Base-by-base conservation (phyloP, 208 protist species). In the Novymonas esmeraldas region DNA sequence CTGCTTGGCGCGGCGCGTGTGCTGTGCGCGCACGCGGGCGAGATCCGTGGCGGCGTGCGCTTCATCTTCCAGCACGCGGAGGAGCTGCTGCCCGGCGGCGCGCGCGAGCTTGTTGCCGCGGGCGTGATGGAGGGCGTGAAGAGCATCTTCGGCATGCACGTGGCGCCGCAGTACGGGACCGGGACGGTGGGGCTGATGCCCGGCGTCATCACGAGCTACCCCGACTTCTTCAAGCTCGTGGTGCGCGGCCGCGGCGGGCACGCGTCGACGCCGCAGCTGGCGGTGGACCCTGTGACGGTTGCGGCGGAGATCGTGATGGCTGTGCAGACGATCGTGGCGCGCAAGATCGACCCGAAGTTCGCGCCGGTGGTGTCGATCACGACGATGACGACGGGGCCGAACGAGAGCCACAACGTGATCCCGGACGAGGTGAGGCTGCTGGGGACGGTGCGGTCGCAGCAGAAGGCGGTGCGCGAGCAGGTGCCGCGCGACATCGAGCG, bases 1-100 rank as follows among this genome's bases (percentile, higher is more conserved):
- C 86, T 87, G 52, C 79, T 89, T 11, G 78, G 86, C 28, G 86
- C 82, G 2, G 81, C 73, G 3, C 89, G 89, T 68, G 85, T 87
- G 54, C 66, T 89, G 16, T 92, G 86, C 73, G 70, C 66, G 22
- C 68, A 79, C 57, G 41, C 52, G 55, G 49, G 75, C 6, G 69
- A 72, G 20, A 82, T 92, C 70, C 69, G 78, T 45, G 82, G 82
- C 64, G 84, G 80, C 38, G 80, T 87, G 28, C 81, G 86, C 29
- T 89, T 89, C 60, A 82, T 92, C 42, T 92, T 92, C 54, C 86
- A 89, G 73, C 86, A 87, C 61, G 79, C 82, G 0, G 86, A 92
- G 75, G 82, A 89, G 70, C 51, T 84, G 51, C 73, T 74, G 51
- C 82, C 86, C 24, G 76, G 86, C 62, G 82, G 80, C 28, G 86